A percentile compares a stretch with the other conserved stretches of the same genome.
Conservation (phyloP, 441 rosid genomes). For the Jatropha multifida region DNA sequence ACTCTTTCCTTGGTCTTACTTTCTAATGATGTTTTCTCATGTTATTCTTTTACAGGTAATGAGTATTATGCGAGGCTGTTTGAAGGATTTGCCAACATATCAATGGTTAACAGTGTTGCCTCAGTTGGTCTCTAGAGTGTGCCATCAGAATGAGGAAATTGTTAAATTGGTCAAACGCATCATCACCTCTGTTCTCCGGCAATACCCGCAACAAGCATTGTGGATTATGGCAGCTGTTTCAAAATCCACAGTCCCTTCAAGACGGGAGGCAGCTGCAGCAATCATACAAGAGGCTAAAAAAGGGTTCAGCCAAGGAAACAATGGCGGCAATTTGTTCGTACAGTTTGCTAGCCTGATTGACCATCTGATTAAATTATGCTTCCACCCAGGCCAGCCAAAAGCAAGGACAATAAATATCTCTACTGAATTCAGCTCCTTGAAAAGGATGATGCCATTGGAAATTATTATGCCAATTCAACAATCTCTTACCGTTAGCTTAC, state of each 20-base stretch:
- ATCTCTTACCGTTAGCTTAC: constrained; percentile 89
- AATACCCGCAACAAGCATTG: constrained; percentile 95
- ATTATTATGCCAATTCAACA: constrained; percentile 95
- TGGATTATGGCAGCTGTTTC: constrained; percentile 99
- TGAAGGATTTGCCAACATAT: constrained; percentile 96
- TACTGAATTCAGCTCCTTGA: constrained; percentile 97
- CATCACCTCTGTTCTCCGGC: constrained; percentile 80
- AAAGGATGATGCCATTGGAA: constrained; percentile 97
- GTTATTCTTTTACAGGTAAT: constrained; percentile 59
- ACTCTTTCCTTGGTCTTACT: constrained; percentile 15
- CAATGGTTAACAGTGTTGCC: constrained; percentile 98
- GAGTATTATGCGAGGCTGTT: constrained; percentile 89
- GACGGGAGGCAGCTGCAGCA: constrained; percentile 95
- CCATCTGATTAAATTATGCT: constrained; percentile 89
- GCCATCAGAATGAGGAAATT: constrained; percentile 94
- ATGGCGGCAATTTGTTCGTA: constrained; percentile 72
- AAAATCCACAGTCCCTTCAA: constrained; percentile 91
- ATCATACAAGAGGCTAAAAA: constrained; percentile 93
- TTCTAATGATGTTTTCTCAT: constrained; percentile 2
- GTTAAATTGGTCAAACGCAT: constrained; percentile 80
- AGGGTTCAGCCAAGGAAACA: constrained; percentile 72
- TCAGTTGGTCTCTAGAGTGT: constrained; percentile 96
- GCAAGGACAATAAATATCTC: constrained; percentile 83
- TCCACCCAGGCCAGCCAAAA: constrained; percentile 89
- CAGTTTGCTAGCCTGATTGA: constrained; percentile 93